Evolutionary conservation across 192 early-diverging fungal genomes (phyloP), one percentile per base, ranked within the genome.

Genomic region (Nowakowskiella sp.): DNA sequence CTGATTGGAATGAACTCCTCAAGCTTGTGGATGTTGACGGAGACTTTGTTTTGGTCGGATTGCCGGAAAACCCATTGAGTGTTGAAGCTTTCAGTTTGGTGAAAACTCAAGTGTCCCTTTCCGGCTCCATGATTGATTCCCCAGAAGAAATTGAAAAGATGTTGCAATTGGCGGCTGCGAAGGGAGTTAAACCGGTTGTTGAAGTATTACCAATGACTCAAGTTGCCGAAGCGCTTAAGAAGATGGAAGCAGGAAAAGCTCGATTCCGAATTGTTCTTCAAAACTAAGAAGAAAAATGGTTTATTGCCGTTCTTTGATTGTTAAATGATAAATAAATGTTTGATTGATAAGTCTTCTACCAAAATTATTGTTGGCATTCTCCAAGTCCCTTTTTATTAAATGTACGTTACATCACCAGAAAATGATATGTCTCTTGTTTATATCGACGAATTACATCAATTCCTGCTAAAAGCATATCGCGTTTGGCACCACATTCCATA

Each of bases 221-320:
- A 33, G 67, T 75, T 27, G 68, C 73, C 43, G 74, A 78, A 31
- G 86, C 79, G 3, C 68, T 85, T 46, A 59, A 76, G 49, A 68
- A 68, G 16, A 67, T 85, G 6, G 64, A 64, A 1, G 50, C 64
- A 2, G 74, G 76, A 22, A 65, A 79, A 54, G 84, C 78, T 4
- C 70, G 77, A 19, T 88, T 85, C 64, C 71, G 85, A 34, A 67
- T 81, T 44, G 86, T 90, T 5, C 64, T 90, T 42, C 71, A 83
- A 48, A 85, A 76, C 54, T 71, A 78, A 60, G 62, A 6, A 60
- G 62, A 27, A 21, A 51, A 31, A 9, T 8, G 7, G 16, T 7
- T 47, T 9, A 13, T 47, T 47, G 8, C n/a, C n/a, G n/a, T n/a
- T n/a, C n/a, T n/a, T n/a, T n/a, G n/a, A n/a, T n/a, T n/a, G n/a